Evolutionary conservation across 306 rosid genomes (phyloP), one percentile per base, ranked within the genome.

Genomic region (Quercus ilex): DNA sequence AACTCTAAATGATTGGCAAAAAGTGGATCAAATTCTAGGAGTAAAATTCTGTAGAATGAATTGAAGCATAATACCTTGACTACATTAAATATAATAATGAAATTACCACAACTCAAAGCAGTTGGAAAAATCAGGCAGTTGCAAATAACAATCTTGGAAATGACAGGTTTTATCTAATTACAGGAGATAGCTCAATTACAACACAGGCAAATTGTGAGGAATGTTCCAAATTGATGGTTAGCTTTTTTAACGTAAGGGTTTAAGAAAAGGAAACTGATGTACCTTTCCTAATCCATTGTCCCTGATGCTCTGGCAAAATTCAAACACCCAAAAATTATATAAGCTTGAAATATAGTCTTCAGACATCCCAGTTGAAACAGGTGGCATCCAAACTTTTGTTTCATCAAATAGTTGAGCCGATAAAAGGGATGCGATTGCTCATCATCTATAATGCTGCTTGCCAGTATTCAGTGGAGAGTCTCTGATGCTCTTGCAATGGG

Each of bases 381-480:
- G 75, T 71, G 74, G 85, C 79, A 77, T 67, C 76, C 76, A 79
- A 64, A 80, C 82, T 81, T 86, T 78, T 73, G 82, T 82, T 78
- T 77, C 79, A 78, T 79, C 81, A 73, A 81, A 79, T 84, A 77
- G 60, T 74, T 84, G 82, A 74, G 83, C 84, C 78, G 73, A 71
- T 59, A 69, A 77, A 70, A 53, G 55, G 71, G 84, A 79, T 75
- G 49, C 81, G 83, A 68, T 79, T 67, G 75, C 77, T 71, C 55
- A 76, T 84, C 90, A 79, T 76, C 90, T 85, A 7, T 53, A 80
- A 20, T 63, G 93, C 91, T 92, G 92, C 85, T 85, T 92, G 53
- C 97, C 87, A 1, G 90, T 81, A 65, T 89, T 91, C 82, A 92
- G 80, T 63, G 98, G 94, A 65, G 97, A 89, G 31, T 88, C 93